A percentile compares a stretch with the other conserved stretches of the same genome.
Conservation (phyloP, 768 basidiomycete genomes). For the Suillus fuscotomentosus region DNA sequence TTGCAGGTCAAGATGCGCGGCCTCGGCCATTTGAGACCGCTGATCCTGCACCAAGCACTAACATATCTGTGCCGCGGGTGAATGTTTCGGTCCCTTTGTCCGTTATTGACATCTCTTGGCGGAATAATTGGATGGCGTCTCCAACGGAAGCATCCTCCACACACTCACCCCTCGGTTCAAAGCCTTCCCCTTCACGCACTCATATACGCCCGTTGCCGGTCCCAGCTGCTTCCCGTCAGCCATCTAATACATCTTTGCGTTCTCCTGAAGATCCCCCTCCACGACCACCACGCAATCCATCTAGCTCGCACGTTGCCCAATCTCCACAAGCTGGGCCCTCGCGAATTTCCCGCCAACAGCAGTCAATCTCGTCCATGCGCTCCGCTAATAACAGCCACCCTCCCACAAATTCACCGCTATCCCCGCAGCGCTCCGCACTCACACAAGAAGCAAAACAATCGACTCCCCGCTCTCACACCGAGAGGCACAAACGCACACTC, state of each 20-base stretch:
- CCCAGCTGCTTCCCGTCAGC: slow-evolving; percentile 1
- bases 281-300: slow-evolving; percentile 3
- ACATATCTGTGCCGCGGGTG: background rate
- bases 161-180: background rate
- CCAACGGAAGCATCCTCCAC: slow-evolving; percentile 2
- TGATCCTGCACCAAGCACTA: slow-evolving; percentile 11
- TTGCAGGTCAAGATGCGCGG: slow-evolving; percentile 21
- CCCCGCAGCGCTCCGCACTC: background rate
- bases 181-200: background rate
- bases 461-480: slow-evolving; percentile 7
- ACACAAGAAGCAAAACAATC: background rate
- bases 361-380: slow-evolving; percentile 6
- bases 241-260: slow-evolving; percentile 5
- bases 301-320: background rate
- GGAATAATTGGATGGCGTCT: slow-evolving; percentile 2
- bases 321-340: slow-evolving; percentile 1
- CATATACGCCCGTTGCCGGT: background rate
- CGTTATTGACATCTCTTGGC: slow-evolving; percentile 5
- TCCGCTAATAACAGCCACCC: background rate
- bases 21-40: slow-evolving; percentile 23
- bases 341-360: background rate
- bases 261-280: slow-evolving; percentile 3
- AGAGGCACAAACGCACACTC: slow-evolving; percentile 11
- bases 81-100: slow-evolving; percentile 1
- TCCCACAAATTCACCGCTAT: no score